phyloP scores from a whole-genome alignment of 306 rosid species.

The Glycine soja region DNA sequence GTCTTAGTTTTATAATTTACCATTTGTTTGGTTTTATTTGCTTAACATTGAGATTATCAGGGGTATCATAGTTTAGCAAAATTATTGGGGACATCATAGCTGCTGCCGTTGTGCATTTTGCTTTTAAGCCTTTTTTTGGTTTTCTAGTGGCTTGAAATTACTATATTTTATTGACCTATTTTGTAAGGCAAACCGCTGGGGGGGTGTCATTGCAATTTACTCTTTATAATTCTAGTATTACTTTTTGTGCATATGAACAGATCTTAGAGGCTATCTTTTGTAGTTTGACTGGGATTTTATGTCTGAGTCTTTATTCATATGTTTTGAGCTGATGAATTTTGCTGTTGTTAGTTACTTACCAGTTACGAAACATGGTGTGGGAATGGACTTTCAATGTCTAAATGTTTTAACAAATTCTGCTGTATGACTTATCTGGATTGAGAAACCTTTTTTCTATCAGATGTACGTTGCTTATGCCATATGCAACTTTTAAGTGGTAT shows the following conservation, averaged over 20 bases:
- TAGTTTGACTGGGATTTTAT: neutral
- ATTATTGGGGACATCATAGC: too few species aligned
- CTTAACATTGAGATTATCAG: too few species aligned
- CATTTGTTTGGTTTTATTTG: too few species aligned
- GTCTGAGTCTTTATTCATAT: neutral
- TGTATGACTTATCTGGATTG: neutral
- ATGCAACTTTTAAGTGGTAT: neutral
- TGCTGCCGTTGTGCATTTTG: neutral
- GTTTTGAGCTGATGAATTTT: conserved; percentile 23
- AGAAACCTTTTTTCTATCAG: too few species aligned
- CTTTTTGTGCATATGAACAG: neutral
- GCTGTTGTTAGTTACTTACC: neutral
- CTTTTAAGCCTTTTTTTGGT: neutral
- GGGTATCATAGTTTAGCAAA: too few species aligned
- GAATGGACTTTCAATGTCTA: neutral
- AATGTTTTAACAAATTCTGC: neutral
- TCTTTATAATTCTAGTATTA: neutral
- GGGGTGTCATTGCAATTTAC: too few species aligned
- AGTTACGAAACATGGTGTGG: neutral
- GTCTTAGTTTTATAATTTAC: too few species aligned
- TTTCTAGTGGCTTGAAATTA: neutral
- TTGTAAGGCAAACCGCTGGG: neutral
- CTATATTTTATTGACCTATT: neutral
- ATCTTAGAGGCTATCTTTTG: neutral
- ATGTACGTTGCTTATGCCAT: neutral